phyloP scores from a whole-genome alignment of 495 filamentous ascomycete genomes.

The Lophium mytilinum region DNA sequence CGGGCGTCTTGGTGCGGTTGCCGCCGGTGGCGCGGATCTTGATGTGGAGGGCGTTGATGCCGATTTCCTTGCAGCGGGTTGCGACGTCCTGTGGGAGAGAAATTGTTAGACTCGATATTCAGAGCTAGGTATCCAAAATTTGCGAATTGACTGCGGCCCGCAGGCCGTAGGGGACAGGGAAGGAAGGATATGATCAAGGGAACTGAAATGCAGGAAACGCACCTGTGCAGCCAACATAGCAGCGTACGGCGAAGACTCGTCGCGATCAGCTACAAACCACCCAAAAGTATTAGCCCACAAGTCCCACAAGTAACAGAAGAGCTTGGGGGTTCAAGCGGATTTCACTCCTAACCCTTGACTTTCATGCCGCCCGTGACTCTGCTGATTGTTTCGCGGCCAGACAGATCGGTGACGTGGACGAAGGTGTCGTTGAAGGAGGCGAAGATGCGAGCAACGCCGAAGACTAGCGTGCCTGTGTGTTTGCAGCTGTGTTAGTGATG shows the following conservation, averaged over 20 bases:
- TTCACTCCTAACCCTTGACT: slow-evolving; percentile 58
- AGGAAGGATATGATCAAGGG: too few relatives aligned
- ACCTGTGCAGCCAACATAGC: slow-evolving; percentile 96
- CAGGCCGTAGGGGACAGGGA: too few relatives aligned
- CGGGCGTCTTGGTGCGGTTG: slow-evolving; percentile 99
- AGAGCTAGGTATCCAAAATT: not conserved
- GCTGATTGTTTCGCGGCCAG: slow-evolving; percentile 97
- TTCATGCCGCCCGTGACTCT: slow-evolving; percentile 99
- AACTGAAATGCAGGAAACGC: too few relatives aligned
- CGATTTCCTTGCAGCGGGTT: slow-evolving; percentile 95
- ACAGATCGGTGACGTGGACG: slow-evolving; percentile 98
- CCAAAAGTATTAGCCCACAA: not conserved
- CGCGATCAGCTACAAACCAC: slow-evolving; percentile 65
- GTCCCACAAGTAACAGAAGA: not conserved
- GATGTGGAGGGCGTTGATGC: slow-evolving; percentile 98
- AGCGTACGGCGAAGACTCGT: slow-evolving; percentile 98
- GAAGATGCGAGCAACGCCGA: slow-evolving; percentile 98
- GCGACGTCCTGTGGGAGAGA: slow-evolving; percentile 92
- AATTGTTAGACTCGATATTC: slow-evolving; percentile 20
- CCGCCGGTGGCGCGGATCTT: slow-evolving; percentile 99
- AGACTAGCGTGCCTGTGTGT: slow-evolving; percentile 83
- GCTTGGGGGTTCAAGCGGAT: not conserved
- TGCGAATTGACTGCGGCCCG: slow-evolving; percentile 42
- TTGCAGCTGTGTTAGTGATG: not conserved
- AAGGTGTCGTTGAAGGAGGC: slow-evolving; percentile 98